Conservation (phyloP, 345 rosid genomes). For the Fremontodendron californicum region DNA sequence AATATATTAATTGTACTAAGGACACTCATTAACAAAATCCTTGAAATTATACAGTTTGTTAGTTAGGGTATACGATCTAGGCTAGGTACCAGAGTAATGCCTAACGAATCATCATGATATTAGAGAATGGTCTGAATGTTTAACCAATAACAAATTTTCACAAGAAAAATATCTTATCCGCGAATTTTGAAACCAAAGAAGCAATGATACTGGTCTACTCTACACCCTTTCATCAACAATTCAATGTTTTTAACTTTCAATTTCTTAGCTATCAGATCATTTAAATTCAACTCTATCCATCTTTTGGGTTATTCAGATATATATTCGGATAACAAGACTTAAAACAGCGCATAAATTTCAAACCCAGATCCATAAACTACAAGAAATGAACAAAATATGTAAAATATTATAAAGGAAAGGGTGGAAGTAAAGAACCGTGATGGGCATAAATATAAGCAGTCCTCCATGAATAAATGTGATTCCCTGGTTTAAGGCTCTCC, state of each 20-base stretch:
- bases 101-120: not conserved
- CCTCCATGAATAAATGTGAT: constrained; percentile 92
- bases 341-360: not conserved
- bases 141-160: not conserved
- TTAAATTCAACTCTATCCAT: not conserved
- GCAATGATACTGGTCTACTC: not conserved
- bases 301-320: not conserved
- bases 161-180: not conserved
- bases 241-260: not conserved
- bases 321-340: not conserved
- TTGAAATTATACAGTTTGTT: not conserved
- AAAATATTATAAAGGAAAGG: not conserved
- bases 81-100: not conserved
- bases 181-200: not conserved
- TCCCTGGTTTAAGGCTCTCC: constrained; percentile 71
- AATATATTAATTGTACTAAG: no score
- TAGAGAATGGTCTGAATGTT: not conserved
- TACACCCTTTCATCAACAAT: not conserved
- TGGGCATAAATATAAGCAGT: constrained; percentile 88
- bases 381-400: not conserved
- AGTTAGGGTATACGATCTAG: not conserved
- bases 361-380: not conserved
- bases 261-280: not conserved
- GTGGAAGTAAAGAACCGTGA: constrained; percentile 48
- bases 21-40: no score